Evolutionary conservation across 129 eudicot species (phyloP).

Genomic region (Flaveria sonorensis): DNA sequence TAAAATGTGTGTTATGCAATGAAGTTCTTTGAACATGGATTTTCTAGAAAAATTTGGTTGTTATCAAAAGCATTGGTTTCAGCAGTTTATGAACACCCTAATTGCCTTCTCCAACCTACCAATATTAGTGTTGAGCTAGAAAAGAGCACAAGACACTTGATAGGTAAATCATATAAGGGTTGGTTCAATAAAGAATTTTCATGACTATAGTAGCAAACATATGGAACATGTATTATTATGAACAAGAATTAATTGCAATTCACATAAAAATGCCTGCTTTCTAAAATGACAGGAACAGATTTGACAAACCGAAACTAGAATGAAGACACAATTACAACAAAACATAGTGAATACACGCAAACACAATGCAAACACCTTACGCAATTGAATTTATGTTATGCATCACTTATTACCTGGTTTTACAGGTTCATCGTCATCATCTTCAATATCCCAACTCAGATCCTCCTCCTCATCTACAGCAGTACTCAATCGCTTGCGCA

Average conservation of each 20-base stretch:
- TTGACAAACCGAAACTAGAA: constrained; percentile 13
- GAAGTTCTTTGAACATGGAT: too few relatives aligned
- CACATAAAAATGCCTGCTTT: constrained; percentile 25
- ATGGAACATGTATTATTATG: constrained; percentile 31
- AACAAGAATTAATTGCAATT: constrained; percentile 38
- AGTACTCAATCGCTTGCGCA: constrained; percentile 61
- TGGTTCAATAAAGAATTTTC: not conserved
- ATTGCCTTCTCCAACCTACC: not conserved
- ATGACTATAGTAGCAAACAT: not conserved
- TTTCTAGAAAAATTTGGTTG: too few relatives aligned
- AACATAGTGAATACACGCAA: not conserved
- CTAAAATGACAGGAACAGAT: constrained; percentile 25
- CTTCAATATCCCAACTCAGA: constrained; percentile 95
- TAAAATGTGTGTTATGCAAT: too few relatives aligned
- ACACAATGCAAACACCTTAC: constrained; percentile 26
- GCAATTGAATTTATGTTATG: constrained; percentile 5
- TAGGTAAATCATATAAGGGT: not conserved
- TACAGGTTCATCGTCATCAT: constrained; percentile 67
- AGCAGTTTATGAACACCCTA: not conserved
- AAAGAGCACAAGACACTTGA: not conserved
- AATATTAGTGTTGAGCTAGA: not conserved
- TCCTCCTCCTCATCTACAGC: constrained; percentile 72
- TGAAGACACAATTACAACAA: constrained; percentile 34
- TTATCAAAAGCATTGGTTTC: too few relatives aligned
- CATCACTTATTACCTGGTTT: constrained; percentile 43